phyloP scores from a whole-genome alignment of 805 yeast species.

The Ogataea saltuana region DNA sequence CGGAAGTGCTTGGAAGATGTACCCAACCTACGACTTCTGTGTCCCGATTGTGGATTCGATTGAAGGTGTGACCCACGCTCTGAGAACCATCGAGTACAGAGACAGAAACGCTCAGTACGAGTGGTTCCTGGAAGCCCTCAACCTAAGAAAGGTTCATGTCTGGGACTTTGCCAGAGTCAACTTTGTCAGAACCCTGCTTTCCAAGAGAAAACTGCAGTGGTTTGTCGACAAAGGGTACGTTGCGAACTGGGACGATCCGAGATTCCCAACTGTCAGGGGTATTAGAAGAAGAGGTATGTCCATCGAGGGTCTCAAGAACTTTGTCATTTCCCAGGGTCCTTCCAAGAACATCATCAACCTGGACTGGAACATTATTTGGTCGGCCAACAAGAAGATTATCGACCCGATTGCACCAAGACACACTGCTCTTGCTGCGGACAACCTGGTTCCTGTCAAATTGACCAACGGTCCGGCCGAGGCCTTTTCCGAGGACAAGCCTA shows the following conservation, averaged over 20 bases:
- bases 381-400: constrained; percentile 92
- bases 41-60: constrained; percentile 93
- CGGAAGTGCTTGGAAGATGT: constrained; percentile 89
- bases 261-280: constrained; percentile 99
- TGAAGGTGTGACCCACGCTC: constrained; percentile 97
- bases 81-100: constrained; percentile 97
- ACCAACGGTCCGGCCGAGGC: constrained; percentile 68
- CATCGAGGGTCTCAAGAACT: constrained; percentile 93
- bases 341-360: constrained; percentile 94
- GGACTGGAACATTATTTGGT: constrained; percentile 98
- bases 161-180: constrained; percentile 99
- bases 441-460: constrained; percentile 71
- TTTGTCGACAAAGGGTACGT: constrained; percentile 91
- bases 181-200: constrained; percentile 91
- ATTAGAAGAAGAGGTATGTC: constrained; percentile 99
- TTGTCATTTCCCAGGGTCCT: constrained; percentile 95
- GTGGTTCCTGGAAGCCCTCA: constrained; percentile 85
- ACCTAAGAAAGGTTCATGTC: constrained; percentile 87
- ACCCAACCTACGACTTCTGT: constrained; percentile 99
- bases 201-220: constrained; percentile 99
- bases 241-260: constrained; percentile 96
- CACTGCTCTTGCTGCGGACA: constrained; percentile 66
- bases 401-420: constrained; percentile 97
- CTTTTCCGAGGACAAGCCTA: constrained; percentile 72
- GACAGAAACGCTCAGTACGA: constrained; percentile 98